A percentile compares a stretch with the other conserved stretches of the same genome.
phyloP scores from a whole-genome alignment of 768 basidiomycete genomes.

The Daedaleopsis nitida region DNA sequence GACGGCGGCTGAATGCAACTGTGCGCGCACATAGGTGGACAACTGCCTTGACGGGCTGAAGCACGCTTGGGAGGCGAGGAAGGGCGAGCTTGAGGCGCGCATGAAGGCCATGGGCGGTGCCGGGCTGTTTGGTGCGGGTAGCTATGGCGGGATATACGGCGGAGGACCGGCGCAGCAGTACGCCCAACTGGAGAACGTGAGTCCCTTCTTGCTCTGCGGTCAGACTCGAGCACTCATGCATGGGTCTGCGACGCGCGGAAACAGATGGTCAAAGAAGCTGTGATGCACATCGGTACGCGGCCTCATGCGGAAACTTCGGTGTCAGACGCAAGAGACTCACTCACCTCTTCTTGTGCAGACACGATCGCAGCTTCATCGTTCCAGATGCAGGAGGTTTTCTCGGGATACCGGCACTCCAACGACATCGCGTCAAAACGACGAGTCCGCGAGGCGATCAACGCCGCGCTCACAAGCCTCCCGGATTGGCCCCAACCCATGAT shows the following conservation, averaged over 20 bases:
- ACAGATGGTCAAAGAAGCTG: slow-evolving; percentile 33
- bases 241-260: not conserved
- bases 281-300: slow-evolving; percentile 31
- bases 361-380: slow-evolving; percentile 69
- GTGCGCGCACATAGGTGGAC: slow-evolving; percentile 38
- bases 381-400: slow-evolving; percentile 75
- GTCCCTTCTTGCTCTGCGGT: slow-evolving; percentile 23
- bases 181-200: slow-evolving; percentile 59
- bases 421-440: slow-evolving; percentile 72
- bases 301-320: too few relatives aligned
- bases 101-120: slow-evolving; percentile 49
- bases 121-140: slow-evolving; percentile 36
- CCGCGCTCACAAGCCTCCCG: slow-evolving; percentile 68
- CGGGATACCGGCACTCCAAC: slow-evolving; percentile 72
- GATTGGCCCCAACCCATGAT: slow-evolving; percentile 59
- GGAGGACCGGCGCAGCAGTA: slow-evolving; percentile 43
- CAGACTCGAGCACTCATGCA: not conserved
- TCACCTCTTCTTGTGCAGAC: slow-evolving; percentile 39
- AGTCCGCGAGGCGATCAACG: slow-evolving; percentile 79
- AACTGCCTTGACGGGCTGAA: slow-evolving; percentile 65
- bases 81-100: slow-evolving; percentile 53
- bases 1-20: not conserved
- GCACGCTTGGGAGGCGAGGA: slow-evolving; percentile 62
- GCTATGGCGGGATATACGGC: slow-evolving; percentile 26
- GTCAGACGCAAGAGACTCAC: not conserved